Base-by-base conservation (phyloP, 768 basidiomycete species). In the Amylocystis lapponica region DNA sequence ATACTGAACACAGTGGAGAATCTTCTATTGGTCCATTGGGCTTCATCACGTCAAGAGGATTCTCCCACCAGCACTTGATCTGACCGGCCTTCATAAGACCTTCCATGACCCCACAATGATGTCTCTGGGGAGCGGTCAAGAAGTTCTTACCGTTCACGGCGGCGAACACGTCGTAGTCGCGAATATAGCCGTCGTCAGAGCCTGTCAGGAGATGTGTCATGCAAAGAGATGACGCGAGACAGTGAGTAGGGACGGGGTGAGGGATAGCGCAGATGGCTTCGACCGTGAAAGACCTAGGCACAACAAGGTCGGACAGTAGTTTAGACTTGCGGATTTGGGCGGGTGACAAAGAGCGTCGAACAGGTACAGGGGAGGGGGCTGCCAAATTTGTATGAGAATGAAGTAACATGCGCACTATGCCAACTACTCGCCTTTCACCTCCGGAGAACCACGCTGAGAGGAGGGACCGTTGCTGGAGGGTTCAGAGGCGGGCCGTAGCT, bases 251-350 rank as follows among this genome's bases (percentile, higher is more conserved):
- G 4, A 78, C 80, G 4, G 91, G 91, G 50, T 94, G 87, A 1
- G 94, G 89, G 43, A 97, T 78, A 16, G 91, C 91, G 49, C 86
- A 90, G 47, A 95, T 79, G 14, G 93, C 92, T 65, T 95, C 93
- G 5, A 96, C 83, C 6, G 84, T 83, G 59, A 83, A 90, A 0
- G 87, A 75, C 23, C 79, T 73, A n/a, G 78, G 79, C 13, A 58
- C 53, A 11, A 29, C 52, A 46, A 55, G 57, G 52, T 33, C 55
- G 46, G 54, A 60, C 45, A 49, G 64, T 54, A 84, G 50, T 8
- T 58, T 58, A 26, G 65, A 68, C 54, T 70, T 78, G 23, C 83
- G 80, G 21, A 70, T 50, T 34, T 68, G 68, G 11, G 79, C 76
- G 7, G 75, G 81, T 2, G 79, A 84, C 38, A 72, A 68, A 13